A percentile compares a stretch with the other conserved stretches of the same genome.
These are phyloP conservation scores for Thielaviopsis populi DNA, from an alignment of 2,329 filamentous ascomycete species.

Conservation along the genomic window DNA sequence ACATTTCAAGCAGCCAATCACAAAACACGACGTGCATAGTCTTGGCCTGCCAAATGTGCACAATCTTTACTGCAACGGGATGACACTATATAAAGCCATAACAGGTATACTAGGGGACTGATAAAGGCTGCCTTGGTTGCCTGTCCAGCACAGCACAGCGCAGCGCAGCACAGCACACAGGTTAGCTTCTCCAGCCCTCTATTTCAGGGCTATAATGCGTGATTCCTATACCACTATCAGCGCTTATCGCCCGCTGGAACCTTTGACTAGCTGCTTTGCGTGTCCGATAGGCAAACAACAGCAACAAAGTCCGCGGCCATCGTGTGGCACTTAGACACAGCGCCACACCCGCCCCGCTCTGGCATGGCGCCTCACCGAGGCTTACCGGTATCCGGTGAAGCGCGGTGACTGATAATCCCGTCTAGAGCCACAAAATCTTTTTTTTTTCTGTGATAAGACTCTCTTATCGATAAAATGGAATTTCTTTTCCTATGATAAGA, in stretches of 20 bases:
- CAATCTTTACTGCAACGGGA: slow-evolving; percentile 3
- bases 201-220: not conserved
- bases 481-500: not conserved
- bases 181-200: not conserved
- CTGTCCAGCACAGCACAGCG: no score
- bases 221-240: not conserved
- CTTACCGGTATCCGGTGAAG: no score
- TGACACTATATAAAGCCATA: not conserved
- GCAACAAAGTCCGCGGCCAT: not conserved
- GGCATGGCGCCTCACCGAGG: not conserved
- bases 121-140: no score
- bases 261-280: no score
- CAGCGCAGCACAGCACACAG: no score
- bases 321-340: slow-evolving; percentile 5
- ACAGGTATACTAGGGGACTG: not conserved
- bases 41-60: not conserved
- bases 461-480: not conserved
- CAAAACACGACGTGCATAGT: not conserved
- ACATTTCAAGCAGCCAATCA: not conserved
- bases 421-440: not conserved
- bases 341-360: not conserved
- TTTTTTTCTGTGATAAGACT: not conserved
- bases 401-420: not conserved
- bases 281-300: no score
- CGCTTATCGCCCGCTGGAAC: not conserved